Evolutionary conservation across 2,329 filamentous ascomycete genomes (phyloP), one percentile per base, ranked within the genome.

Genomic region (Cordyceps farinosa): DNA sequence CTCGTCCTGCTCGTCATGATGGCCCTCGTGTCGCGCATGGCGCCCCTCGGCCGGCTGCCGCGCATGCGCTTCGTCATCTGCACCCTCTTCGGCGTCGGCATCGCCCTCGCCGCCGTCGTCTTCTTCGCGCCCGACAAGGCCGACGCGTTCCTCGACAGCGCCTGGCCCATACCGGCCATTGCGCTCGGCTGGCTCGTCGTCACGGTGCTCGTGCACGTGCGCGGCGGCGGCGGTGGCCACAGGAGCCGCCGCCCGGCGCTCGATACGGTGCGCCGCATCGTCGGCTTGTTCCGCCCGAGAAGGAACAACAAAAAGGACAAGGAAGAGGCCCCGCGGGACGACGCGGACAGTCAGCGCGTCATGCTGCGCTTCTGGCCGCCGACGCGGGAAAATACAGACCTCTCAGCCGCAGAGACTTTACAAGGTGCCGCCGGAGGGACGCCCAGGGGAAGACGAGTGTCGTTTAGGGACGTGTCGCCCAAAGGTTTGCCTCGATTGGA

Each of bases 131-230:
- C 34, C 3, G 62, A 67, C 6, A 22, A 55, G 10, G 51, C 65
- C 13, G n/a, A 30, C 1, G 56, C 59, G 4, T 77, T 70, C 54
- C 66, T 74, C 36, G 40, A 42, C 9, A 71, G 69, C 9, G 61
- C 70, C 9, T 76, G 73, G 75, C 69, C 75, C 17, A 58, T 76
- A 15, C 74, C 74, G 8, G 70, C 69, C 3, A 71, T 77, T 36
- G 72, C 70, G 9, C 62, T 76, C 32, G 67, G 80, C 38, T 76
- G 72, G 72, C 64, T 73, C 27, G 3, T 68, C 32, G 68, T 75
- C 40, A 68, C 76, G n/a, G 17, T 72, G 34, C 58, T 76, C 38
- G 76, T 75, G 2, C 75, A 76, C 29, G 62, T 75, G 45, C 70
- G 70, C n/a, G 70, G 61, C 50, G 48, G 2, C 68, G 67, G 3